Evolutionary conservation across 805 yeast species (phyloP).

Genomic region (Schwanniomyces yamadae): DNA sequence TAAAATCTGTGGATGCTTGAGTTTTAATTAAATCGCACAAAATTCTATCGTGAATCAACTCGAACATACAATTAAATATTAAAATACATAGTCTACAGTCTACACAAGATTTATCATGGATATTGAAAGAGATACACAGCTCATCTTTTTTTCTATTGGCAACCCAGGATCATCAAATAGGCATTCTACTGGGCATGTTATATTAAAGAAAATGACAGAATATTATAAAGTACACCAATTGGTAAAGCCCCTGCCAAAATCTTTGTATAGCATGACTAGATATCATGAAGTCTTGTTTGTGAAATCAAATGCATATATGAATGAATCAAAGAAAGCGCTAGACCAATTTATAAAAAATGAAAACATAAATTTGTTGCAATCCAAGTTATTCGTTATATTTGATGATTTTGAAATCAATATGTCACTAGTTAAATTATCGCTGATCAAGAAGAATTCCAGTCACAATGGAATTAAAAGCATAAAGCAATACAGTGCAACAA

Average conservation of each 20-base stretch:
- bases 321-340: conserved; percentile 35
- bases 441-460: conserved; percentile 35
- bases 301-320: conserved; percentile 40
- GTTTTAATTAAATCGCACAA: too few species aligned
- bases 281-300: conserved; percentile 27
- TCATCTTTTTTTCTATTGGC: conserved; percentile 31
- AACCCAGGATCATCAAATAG: conserved; percentile 40
- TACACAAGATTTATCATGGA: too few species aligned
- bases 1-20: too few species aligned
- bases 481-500: conserved; percentile 7
- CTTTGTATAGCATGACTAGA: conserved; percentile 27
- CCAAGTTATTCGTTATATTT: conserved; percentile 26
- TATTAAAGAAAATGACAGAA: conserved; percentile 24
- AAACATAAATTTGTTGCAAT: conserved; percentile 10
- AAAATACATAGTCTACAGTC: too few species aligned
- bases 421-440: conserved; percentile 28
- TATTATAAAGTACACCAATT: conserved; percentile 29
- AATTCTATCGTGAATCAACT: too few species aligned
- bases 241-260: conserved; percentile 16
- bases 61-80: too few species aligned
- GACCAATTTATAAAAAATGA: conserved; percentile 22
- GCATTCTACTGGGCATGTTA: conserved; percentile 42
- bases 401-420: conserved; percentile 40
- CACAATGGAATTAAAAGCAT: conserved; percentile 40
- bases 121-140: neutral